phyloP scores from a whole-genome alignment of 441 rosid species.

The Melastoma candidum region DNA sequence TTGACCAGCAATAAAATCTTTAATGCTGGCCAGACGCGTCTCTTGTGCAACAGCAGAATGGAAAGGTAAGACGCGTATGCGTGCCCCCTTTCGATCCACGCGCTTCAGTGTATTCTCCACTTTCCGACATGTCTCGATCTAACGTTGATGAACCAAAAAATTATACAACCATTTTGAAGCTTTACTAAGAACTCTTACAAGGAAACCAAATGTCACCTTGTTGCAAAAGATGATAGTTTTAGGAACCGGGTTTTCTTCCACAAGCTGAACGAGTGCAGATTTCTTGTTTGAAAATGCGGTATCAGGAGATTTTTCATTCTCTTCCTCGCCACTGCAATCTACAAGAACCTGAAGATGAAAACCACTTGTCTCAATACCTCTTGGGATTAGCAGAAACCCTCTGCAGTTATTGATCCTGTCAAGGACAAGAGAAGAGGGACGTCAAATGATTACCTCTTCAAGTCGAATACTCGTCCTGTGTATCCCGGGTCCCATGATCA shows the following conservation, averaged over 20 bases:
- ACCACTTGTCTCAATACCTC: not conserved
- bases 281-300: constrained; percentile 78
- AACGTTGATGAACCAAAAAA: constrained; percentile 16
- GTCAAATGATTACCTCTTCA: constrained; percentile 55
- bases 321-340: constrained; percentile 83
- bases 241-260: constrained; percentile 47
- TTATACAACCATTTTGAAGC: too few species aligned
- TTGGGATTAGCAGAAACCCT: constrained; percentile 3
- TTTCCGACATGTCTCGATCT: constrained; percentile 95
- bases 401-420: not conserved
- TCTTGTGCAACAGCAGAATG: constrained; percentile 77
- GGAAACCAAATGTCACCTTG: constrained; percentile 34
- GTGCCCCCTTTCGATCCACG: constrained; percentile 51
- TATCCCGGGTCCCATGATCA: constrained; percentile 84
- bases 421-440: not conserved
- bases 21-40: constrained; percentile 55
- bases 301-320: constrained; percentile 51
- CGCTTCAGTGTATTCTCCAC: constrained; percentile 82
- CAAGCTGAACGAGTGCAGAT: constrained; percentile 61
- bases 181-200: not conserved
- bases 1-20: constrained; percentile 47
- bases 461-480: constrained; percentile 74
- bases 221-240: constrained; percentile 84
- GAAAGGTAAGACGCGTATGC: constrained; percentile 53
- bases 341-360: constrained; percentile 48